Evolutionary conservation across 495 filamentous ascomycete genomes (phyloP), one percentile per base, ranked within the genome.

Genomic region (Aspergillus steynii): DNA sequence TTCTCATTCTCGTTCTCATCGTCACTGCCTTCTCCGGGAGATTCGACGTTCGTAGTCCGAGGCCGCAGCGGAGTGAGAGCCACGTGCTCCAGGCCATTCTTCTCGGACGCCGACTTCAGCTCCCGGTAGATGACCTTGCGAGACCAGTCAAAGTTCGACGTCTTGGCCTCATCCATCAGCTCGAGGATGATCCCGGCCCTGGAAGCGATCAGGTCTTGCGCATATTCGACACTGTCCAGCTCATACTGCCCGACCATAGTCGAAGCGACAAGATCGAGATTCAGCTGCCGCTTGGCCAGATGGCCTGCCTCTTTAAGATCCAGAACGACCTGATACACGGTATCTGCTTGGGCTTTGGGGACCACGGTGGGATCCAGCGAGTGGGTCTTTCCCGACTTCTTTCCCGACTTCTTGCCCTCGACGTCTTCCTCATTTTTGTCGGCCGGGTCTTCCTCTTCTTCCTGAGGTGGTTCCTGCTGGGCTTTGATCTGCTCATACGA

Each of bases 61-160:
- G 69, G 66, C 51, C 71, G 68, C 28, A 81, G 55, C 1, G 77
- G 78, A 20, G 70, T 81, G 3, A 78, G 63, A 20, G 71, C 62
- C 5, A 71, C 55, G 20, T 73, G 63, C 50, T 74, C 60, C 25
- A 58, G 37, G 3, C 60, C 59, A 6, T 60, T 58, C 60, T 72
- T 69, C 20, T 70, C 63, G 28, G 70, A 59, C 1, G 67, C 67
- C 25, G 75, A 58, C 42, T 70, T 77, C 29, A 81, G 65, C 56
- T 81, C 78, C 27, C 78, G 73, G 53, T 81, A 76, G 14, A 81
- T 80, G 25, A 70, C 78, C 59, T 78, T 78, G 55, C 72, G 74
- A 37, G 74, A 73, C 78, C 78, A 81, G 58, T 71, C 72, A 45
- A 77, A 77, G 20, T 63, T 67, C 6, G 69, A 61, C 6, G 63